phyloP scores from a whole-genome alignment of 495 filamentous ascomycete species.

The Penicillium maclennaniae region DNA sequence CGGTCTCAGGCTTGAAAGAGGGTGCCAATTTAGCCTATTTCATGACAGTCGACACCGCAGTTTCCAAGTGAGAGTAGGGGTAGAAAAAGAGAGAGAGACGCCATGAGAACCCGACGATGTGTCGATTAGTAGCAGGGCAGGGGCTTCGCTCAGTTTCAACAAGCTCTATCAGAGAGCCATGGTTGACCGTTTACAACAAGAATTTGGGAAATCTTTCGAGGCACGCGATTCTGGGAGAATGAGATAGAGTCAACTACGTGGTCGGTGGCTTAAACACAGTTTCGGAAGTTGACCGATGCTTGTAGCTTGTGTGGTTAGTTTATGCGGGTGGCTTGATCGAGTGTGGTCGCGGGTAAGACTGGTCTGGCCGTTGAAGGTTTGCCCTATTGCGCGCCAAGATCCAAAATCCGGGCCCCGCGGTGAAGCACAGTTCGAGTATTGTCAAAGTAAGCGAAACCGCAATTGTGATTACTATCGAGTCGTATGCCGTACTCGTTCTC shows the following conservation, averaged over 20 bases:
- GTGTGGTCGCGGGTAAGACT: neutral
- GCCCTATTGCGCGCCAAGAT: too few species aligned
- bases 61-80: neutral
- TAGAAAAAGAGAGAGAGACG: neutral
- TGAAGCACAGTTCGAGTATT: neutral
- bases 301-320: neutral
- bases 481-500: neutral
- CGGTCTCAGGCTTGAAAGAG: neutral
- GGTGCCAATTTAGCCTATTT: slow-evolving; percentile 10
- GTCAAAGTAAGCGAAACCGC: neutral
- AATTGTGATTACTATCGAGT: neutral
- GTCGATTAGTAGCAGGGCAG: neutral
- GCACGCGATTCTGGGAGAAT: neutral
- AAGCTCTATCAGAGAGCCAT: slow-evolving; percentile 1
- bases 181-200: slow-evolving; percentile 10
- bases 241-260: slow-evolving; percentile 2
- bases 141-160: neutral
- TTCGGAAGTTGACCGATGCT: slow-evolving; percentile 16
- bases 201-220: slow-evolving; percentile 15
- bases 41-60: too few species aligned
- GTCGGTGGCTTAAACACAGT: slow-evolving; percentile 9
- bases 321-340: neutral
- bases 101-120: neutral
- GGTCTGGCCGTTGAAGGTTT: neutral
- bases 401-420: neutral